A percentile compares a stretch with the other conserved stretches of the same genome.
Conservation (phyloP, 345 rosid genomes). For the Rhodamnia argentea region DNA sequence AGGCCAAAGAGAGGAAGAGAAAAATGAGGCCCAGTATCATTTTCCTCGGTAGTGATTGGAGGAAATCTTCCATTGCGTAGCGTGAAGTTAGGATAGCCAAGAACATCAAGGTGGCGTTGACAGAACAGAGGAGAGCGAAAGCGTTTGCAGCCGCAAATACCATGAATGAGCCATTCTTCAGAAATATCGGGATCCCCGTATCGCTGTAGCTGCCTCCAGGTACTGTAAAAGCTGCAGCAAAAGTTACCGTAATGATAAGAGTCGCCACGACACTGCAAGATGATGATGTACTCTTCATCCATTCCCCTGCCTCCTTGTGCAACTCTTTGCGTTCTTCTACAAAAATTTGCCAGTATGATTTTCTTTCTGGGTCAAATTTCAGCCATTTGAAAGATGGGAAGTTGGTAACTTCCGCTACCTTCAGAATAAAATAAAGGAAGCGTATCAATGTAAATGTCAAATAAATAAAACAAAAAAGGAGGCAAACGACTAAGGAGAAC, state of each 20-base stretch:
- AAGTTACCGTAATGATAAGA: not conserved
- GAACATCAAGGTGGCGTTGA: not conserved
- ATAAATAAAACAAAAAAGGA: not conserved
- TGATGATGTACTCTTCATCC: not conserved
- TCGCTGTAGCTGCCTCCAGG: not conserved
- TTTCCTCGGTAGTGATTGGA: not conserved
- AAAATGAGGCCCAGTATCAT: not conserved
- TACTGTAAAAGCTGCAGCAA: not conserved
- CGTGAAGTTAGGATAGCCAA: not conserved
- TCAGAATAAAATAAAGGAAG: not conserved
- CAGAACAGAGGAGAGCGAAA: not conserved
- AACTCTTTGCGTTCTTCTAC: not conserved
- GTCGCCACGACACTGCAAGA: not conserved
- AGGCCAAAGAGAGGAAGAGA: not conserved
- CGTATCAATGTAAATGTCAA: not conserved
- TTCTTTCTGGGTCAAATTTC: accelerated
- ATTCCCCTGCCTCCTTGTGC: not conserved
- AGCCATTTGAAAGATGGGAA: accelerated
- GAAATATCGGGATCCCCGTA: not conserved
- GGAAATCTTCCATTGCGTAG: not conserved
- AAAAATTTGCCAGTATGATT: not conserved
- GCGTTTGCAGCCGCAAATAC: not conserved
- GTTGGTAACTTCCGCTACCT: accelerated
- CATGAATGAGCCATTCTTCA: not conserved
- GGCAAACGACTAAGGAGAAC: not conserved